Base-by-base conservation (phyloP, 257 asterid genomes). In the Handroanthus guayacan region DNA sequence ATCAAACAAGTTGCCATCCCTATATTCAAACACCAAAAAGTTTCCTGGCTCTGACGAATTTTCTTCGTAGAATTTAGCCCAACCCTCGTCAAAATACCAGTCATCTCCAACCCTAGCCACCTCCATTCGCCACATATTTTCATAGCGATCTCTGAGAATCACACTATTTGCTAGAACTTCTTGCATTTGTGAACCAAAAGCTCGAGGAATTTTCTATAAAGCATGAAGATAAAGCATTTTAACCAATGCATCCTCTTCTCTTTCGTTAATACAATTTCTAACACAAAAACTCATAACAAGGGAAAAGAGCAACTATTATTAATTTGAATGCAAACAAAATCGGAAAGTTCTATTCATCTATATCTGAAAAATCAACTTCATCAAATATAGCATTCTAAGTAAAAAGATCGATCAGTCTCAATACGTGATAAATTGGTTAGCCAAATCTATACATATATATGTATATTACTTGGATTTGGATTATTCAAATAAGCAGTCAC, bases 41-140 rank as follows among this genome's bases (percentile, higher is more conserved):
- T 80, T 20, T 0, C 1, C 0, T 1, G 54, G 66, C 57, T 80
- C 61, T 67, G 80, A 16, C 9, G 16, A 43, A 16, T 74, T 80
- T 0, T 80, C 79, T 10, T 11, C n/a, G 9, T 66, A 73, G 12
- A 84, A 66, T 3, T 78, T 9, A 7, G 73, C 17, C 87, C 87
- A 84, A 4, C 83, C 85, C 43, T 75, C 38, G 12, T 44, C 10
- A 16, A 84, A 77, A 66, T 4, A 80, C 69, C 54, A 70, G 5
- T 18, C 52, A 14, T 48, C 51, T 62, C 77, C 64, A 9, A 5
- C 25, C 48, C 9, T 77, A 14, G n/a, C 58, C 17, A 83, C 36
- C 55, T 12, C 76, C 18, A 80, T 60, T 9, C 2, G 2, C 84
- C 82, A 83, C 62, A 12, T 1, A 2, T 71, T 76, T 3, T 36